Evolutionary conservation across 768 basidiomycete species (phyloP).

Genomic region (Russula brevipes): DNA sequence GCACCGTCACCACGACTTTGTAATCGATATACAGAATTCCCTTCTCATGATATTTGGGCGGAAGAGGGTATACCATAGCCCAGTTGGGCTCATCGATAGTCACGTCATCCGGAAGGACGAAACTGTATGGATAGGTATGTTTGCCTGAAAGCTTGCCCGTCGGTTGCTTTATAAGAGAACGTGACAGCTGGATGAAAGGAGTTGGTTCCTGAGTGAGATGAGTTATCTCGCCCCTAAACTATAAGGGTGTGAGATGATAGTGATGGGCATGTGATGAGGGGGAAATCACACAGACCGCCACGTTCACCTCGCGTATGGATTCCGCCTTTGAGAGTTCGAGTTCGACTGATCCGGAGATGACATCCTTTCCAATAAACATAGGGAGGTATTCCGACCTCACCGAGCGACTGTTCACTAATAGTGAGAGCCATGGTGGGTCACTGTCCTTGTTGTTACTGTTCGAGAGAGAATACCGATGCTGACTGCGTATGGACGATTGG

Average conservation of each 20-base stretch:
- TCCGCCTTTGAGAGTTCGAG: constrained; percentile 48
- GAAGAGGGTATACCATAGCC: constrained; percentile 39
- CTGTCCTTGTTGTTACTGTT: constrained; percentile 34
- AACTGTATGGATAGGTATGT: constrained; percentile 45
- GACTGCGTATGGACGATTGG: constrained; percentile 15
- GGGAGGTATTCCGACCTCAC: constrained; percentile 38
- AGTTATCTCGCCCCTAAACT: constrained; percentile 17
- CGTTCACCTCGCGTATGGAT: constrained; percentile 42
- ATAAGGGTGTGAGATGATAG: neutral
- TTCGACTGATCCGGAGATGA: constrained; percentile 46
- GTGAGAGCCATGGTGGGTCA: constrained; percentile 44
- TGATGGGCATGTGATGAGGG: neutral
- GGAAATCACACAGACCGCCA: constrained; percentile 38
- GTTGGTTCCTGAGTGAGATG: constrained; percentile 44
- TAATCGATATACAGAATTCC: constrained; percentile 25
- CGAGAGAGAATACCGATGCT: constrained; percentile 42
- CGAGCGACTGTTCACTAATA: constrained; percentile 43
- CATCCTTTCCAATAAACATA: constrained; percentile 45
- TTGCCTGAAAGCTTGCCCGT: constrained; percentile 42
- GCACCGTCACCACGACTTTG: constrained; percentile 17
- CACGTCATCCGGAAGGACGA: constrained; percentile 43
- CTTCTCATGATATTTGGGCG: constrained; percentile 46
- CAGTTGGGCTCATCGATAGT: constrained; percentile 35
- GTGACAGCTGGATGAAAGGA: constrained; percentile 41
- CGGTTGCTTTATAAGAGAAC: constrained; percentile 40